These are phyloP conservation scores for Stemphylium beticola DNA, from an alignment of 2,329 filamentous ascomycete genomes.

Conservation along the genomic window DNA sequence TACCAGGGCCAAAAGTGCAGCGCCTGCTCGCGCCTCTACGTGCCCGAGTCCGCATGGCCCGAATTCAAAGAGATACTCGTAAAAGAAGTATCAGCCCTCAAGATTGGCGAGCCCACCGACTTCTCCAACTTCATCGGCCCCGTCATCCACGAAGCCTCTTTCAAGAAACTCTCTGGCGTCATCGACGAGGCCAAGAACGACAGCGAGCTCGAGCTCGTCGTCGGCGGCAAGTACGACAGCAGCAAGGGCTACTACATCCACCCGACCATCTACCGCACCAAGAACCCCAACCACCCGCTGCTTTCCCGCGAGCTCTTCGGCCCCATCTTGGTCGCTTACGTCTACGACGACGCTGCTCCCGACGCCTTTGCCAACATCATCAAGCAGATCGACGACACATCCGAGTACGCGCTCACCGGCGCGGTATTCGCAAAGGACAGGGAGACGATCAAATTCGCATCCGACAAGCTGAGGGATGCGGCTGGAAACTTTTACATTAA, in stretches of 20 bases:
- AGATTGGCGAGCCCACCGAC: conserved; percentile 72
- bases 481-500: conserved; percentile 89
- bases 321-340: conserved; percentile 74
- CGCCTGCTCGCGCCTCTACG: conserved; percentile 80
- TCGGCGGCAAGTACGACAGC: conserved; percentile 78
- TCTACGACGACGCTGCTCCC: conserved; percentile 73
- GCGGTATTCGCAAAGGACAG: conserved; percentile 76
- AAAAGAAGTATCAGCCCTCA: conserved; percentile 72
- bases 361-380: conserved; percentile 66
- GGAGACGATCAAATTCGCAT: conserved; percentile 68
- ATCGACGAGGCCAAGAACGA: conserved; percentile 84
- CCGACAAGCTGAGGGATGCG: conserved; percentile 72
- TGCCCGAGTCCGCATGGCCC: conserved; percentile 76
- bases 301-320: conserved; percentile 83
- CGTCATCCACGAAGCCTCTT: conserved; percentile 81
- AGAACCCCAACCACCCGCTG: conserved; percentile 74
- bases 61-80: conserved; percentile 72
- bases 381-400: conserved; percentile 71
- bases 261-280: conserved; percentile 80
- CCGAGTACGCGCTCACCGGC: conserved; percentile 79
- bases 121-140: conserved; percentile 84
- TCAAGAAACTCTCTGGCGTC: conserved; percentile 77
- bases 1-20: conserved; percentile 93
- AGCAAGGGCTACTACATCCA: conserved; percentile 82
- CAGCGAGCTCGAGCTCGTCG: conserved; percentile 72